phyloP scores from a whole-genome alignment of 2,329 filamentous ascomycete genomes.

The Colletotrichum echinochloae region DNA sequence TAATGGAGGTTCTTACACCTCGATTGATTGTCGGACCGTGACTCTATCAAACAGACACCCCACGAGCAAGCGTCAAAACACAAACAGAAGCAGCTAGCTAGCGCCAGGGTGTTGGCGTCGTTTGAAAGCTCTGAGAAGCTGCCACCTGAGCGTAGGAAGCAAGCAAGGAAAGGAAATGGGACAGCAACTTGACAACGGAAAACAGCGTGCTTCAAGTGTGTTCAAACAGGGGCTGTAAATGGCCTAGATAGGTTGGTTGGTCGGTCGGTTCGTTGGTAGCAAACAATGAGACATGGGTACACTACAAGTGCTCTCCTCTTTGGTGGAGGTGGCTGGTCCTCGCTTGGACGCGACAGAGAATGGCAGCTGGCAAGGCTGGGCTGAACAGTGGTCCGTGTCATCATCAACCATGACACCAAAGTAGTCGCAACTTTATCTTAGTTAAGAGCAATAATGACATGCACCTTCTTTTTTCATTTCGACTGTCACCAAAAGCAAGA shows the following conservation, averaged over 20 bases:
- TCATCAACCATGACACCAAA: conserved; percentile 1
- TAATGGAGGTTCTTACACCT: conserved; percentile 9
- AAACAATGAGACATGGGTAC: neutral
- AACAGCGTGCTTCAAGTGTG: neutral
- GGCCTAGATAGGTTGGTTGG: neutral
- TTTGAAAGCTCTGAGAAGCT: conserved; percentile 12
- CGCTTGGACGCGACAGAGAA: conserved; percentile 7
- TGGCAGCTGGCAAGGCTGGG: conserved; percentile 24
- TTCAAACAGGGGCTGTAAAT: neutral
- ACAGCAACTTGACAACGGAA: neutral
- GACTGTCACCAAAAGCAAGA: neutral
- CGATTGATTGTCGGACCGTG: conserved; percentile 17
- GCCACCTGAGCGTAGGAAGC: conserved; percentile 5
- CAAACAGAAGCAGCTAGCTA: conserved; percentile 8
- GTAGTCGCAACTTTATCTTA: neutral
- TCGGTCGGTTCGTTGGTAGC: neutral
- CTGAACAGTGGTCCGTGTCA: conserved; percentile 20
- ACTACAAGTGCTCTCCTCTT: neutral
- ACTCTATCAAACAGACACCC: neutral
- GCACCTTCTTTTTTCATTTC: neutral
- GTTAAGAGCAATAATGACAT: conserved; percentile 1
- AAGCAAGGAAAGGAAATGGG: conserved; percentile 9
- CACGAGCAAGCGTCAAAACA: conserved; percentile 19
- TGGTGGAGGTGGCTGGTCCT: neutral
- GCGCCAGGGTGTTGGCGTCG: conserved; percentile 16